A percentile compares a stretch with the other conserved stretches of the same genome.
phyloP scores from a whole-genome alignment of 805 yeast genomes.

The Kodamaea jinghongensis region DNA sequence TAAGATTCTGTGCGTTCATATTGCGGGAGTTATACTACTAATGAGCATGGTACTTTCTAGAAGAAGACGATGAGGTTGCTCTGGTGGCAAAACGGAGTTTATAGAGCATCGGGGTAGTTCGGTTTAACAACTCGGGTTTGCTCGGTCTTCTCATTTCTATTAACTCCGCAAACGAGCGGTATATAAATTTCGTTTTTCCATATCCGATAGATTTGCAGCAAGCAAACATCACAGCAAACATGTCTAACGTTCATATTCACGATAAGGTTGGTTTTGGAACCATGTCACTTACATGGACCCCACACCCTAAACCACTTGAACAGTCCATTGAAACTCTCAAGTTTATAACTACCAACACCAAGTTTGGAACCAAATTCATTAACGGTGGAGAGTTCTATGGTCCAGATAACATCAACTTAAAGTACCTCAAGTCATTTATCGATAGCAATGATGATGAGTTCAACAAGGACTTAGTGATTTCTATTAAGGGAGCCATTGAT shows the following conservation, averaged over 20 bases:
- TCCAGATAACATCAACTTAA: constrained; percentile 47
- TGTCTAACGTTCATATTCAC: constrained; percentile 1
- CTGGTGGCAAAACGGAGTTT: too few species aligned
- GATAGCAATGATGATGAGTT: constrained; percentile 53
- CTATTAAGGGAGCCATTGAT: constrained; percentile 66
- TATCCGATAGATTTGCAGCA: too few species aligned
- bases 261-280: constrained; percentile 66
- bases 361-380: constrained; percentile 50
- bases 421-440: constrained; percentile 56
- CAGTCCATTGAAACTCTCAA: constrained; percentile 54
- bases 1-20: too few species aligned
- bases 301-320: constrained; percentile 52
- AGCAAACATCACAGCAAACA: too few species aligned
- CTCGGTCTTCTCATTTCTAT: too few species aligned
- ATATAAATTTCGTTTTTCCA: too few species aligned
- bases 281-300: constrained; percentile 77
- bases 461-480: constrained; percentile 50
- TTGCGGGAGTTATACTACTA: too few species aligned
- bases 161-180: too few species aligned
- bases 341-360: constrained; percentile 36
- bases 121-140: too few species aligned
- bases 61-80: too few species aligned
- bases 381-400: constrained; percentile 86
- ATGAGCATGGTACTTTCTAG: too few species aligned
- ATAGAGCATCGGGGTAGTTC: too few species aligned